Evolutionary conservation across 1,284 basidiomycete species (phyloP), one percentile per base, ranked within the genome.

Genomic region (Termitomyces sp.): DNA sequence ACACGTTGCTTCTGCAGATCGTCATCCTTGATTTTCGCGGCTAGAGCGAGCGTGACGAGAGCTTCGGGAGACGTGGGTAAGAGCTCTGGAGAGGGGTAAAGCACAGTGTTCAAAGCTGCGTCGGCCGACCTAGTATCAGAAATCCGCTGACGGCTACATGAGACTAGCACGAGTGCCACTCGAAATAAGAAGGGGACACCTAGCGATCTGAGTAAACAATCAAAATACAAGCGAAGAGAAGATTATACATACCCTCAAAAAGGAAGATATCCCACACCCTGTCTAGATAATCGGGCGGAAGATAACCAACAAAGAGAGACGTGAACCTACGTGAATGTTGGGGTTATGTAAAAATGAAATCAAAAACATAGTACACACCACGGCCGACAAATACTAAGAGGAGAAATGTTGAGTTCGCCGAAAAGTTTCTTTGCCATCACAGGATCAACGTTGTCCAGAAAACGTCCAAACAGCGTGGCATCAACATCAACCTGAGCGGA

Each of bases 251-350:
- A 92, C 91, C 92, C 72, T 95, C 92, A 55, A 83, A 87, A 34
- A 97, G 74, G 66, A 96, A 92, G 3, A 94, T 71, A 66, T 98
- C 94, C 86, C 93, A 92, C 3, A 94, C 79, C 15, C 94, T 79
- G 53, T 90, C 79, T 21, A 92, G 72, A 55, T 88, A 88, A 1
- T 88, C 84, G 50, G 80, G 76, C 0, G 94, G 91, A n/a, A 98
- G 76, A 2, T 81, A 79, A 7, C 86, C 83, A 3, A 86, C 84
- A 61, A 94, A 96, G 30, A 95, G 67, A 10, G 81, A 79, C 1
- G 80, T 78, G 59, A 90, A 87, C 86, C 86, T 88, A 54, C 2
- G 45, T 24, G 36, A 36, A n/a, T 7, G 8, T 21, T 61, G 50
- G 43, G 50, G 38, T n/a, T 5, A 17, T 1, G 38, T 7, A n/a